Evolutionary conservation across 352 stramenopile genomes (phyloP), one percentile per base, ranked within the genome.

Genomic region (Globisporangium nodosum): DNA sequence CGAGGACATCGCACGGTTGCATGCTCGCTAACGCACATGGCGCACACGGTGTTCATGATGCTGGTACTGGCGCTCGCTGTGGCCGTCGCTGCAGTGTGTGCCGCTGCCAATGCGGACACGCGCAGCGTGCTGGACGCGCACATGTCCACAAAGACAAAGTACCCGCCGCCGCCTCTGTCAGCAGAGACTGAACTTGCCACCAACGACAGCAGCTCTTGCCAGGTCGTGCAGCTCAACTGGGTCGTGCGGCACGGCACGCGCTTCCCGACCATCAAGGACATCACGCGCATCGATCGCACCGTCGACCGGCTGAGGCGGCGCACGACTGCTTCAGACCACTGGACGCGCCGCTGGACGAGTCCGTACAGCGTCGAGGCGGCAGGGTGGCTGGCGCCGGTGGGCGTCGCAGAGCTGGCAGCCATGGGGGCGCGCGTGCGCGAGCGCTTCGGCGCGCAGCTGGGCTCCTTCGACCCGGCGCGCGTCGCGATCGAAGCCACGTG

Each of bases 71-170:
- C 46, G 54, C 7, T n/a, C 12, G 24, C 47, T 33, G 9, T 15
- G 52, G 52, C 52, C 21, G 18, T 39, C 21, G 18, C 42, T 59
- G 24, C n/a, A 7, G 18, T 8, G 12, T 6, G 5, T 30, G 51
- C 3, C 50, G n/a, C 21, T 6, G 3, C 15, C 12, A 20, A 9
- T 9, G 5, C 3, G 7, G 21, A 54, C 45, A 49, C 30, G 9
- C 59, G 66, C 15, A 53, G 72, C 18, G 61, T 87, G 43, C 61
- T 90, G 49, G 64, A 53, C 15, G 65, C 58, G 53, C 74, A 85
- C 65, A 92, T 92, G 82, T 92, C 82, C 12, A 92, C 82, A 53
- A 92, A 92, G 70, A 92, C 78, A 50, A 58, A 85, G 58, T 92
- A 92, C 58, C 69, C 76, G 27, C 55, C 59, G 21, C 69, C 66